Evolutionary conservation across 2,329 filamentous ascomycete genomes (phyloP), one percentile per base, ranked within the genome.

Genomic region (Diaporthe citrichinensis): DNA sequence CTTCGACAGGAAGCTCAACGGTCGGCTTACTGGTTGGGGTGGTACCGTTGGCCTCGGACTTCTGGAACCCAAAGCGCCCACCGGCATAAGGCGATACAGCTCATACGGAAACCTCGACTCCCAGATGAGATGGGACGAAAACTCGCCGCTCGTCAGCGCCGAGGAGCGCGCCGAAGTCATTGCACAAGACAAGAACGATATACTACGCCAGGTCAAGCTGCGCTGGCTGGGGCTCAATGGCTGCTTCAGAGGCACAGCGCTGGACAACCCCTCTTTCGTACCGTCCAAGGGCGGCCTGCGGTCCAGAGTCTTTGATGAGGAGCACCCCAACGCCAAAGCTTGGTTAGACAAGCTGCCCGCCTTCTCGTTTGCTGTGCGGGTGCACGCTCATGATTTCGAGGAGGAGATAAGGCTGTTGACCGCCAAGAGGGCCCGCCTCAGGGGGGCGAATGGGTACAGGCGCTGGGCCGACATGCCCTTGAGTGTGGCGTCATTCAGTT

Each of bases 1-100:
- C 28, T 67, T 67, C 17, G 61, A 34, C 28, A 49, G 5, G 10
- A 67, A 67, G 2, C 25, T 67, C 4, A 49, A 67, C 10, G 41
- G 61, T 20, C 7, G 46, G 15, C 36, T 2, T 39, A 39, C 31
- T 6, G 59, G 14, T 9, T 14, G 34, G 36, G 12, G 2, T n/a
- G 36, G 25, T 3, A 8, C 2, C n/a, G 25, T 15, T 14, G 12
- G 4, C 17, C 1, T 23, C 0, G 4, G 1, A 25, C 2, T 0
- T 14, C 0, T 4, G 0, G 2, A 3, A 0, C 23, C n/a, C n/a
- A 1, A 28, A 14, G 17, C 9, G 39, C 17, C 15, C 0, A 20
- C 28, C 2, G 61, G 61, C 20, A 28, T 67, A 3, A 67, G 41
- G 12, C 41, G 61, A 9, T 49, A 67, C 39, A 34, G 61, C 9